These are phyloP conservation scores for Mycena vitilis DNA, from an alignment of 768 basidiomycete genomes.

Conservation along the genomic window DNA sequence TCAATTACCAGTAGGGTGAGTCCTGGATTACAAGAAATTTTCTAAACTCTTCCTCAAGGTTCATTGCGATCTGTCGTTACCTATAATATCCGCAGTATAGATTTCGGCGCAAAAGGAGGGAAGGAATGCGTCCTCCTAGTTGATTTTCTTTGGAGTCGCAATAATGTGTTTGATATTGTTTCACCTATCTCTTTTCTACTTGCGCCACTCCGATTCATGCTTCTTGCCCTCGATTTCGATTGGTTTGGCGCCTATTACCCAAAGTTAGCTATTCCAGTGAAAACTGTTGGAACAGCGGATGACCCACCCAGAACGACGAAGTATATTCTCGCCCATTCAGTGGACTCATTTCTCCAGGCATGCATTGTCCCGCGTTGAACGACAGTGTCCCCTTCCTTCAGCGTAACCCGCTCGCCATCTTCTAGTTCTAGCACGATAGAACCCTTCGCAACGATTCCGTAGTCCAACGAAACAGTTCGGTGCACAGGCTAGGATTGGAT, in stretches of 20 bases:
- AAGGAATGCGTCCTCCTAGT: too few relatives aligned
- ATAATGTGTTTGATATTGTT: too few relatives aligned
- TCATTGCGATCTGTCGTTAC: too few relatives aligned
- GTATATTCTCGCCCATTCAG: slow-evolving; percentile 42
- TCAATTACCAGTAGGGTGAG: too few relatives aligned
- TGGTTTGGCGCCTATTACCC: slow-evolving; percentile 7
- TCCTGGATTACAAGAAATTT: too few relatives aligned
- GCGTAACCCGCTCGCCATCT: slow-evolving; percentile 34
- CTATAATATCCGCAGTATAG: too few relatives aligned
- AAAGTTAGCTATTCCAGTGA: background rate
- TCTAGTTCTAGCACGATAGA: slow-evolving; percentile 38
- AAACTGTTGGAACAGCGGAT: too few relatives aligned
- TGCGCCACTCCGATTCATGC: slow-evolving; percentile 19
- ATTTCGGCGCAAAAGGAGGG: too few relatives aligned
- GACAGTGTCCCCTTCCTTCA: slow-evolving; percentile 40
- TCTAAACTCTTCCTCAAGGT: too few relatives aligned
- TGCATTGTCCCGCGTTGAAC: slow-evolving; percentile 43
- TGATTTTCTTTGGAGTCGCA: too few relatives aligned
- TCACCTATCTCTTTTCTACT: background rate
- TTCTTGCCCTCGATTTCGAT: slow-evolving; percentile 15
- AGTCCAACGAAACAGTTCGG: slow-evolving; percentile 40
- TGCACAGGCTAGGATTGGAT: too few relatives aligned
- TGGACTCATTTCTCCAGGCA: slow-evolving; percentile 40
- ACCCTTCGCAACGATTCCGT: slow-evolving; percentile 38
- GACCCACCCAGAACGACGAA: slow-evolving; percentile 38